Conservation (phyloP, 2,329 filamentous ascomycete species). For the Gyromitra esculenta region DNA sequence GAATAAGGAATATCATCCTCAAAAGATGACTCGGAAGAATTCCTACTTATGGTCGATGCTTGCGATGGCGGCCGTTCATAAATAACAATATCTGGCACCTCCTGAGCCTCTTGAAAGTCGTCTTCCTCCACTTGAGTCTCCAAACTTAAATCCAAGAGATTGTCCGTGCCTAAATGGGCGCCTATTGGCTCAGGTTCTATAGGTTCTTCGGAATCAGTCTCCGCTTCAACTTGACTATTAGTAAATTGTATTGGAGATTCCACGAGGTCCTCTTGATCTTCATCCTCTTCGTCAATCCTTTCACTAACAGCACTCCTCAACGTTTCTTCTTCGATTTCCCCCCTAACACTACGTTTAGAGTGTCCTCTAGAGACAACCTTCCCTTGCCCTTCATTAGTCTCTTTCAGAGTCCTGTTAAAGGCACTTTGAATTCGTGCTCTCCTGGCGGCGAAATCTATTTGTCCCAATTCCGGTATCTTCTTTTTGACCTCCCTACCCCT, state of each 20-base stretch:
- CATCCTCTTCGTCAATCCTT: constrained; percentile 53
- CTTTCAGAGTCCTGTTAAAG: constrained; percentile 83
- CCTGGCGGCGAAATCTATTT: constrained; percentile 84
- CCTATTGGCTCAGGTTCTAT: constrained; percentile 31
- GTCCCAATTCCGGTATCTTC: constrained; percentile 71
- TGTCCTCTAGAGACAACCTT: constrained; percentile 65
- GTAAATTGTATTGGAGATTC: constrained; percentile 37
- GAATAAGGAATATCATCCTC: constrained; percentile 42
- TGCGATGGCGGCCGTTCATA: constrained; percentile 41
- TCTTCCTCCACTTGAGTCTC: constrained; percentile 32
- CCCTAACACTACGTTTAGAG: constrained; percentile 64
- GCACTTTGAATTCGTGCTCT: constrained; percentile 84
- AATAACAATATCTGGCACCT: constrained; percentile 23
- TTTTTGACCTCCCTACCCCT: constrained; percentile 60
- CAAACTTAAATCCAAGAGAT: constrained; percentile 15
- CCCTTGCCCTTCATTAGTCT: constrained; percentile 71
- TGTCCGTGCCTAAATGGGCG: constrained; percentile 31
- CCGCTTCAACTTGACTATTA: constrained; percentile 22
- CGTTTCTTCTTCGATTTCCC: constrained; percentile 61
- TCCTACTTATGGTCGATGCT: constrained; percentile 39
- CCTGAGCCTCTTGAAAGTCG: constrained; percentile 27
- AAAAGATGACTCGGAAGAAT: constrained; percentile 49
- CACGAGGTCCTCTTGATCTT: constrained; percentile 41
- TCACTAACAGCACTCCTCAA: constrained; percentile 50
- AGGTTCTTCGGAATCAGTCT: constrained; percentile 13